Base-by-base conservation (phyloP, 495 filamentous ascomycete species). In the Pyrenopolyporus hunteri region DNA sequence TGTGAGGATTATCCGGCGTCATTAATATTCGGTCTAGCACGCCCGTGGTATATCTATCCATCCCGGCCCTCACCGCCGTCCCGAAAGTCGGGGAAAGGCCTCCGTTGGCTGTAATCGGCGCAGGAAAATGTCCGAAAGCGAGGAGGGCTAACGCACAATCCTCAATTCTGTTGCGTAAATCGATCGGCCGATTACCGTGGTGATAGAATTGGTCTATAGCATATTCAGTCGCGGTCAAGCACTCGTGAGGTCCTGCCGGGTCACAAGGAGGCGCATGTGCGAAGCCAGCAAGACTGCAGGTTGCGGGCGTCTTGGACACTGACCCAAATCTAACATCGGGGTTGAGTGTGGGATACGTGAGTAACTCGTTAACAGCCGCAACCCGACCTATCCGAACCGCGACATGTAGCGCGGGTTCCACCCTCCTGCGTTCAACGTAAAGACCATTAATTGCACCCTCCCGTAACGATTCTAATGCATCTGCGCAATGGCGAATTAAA, bases 371-470 rank as follows among this genome's bases (percentile, higher is more conserved):
- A 46, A 50, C 25, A 20, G 35, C n/a, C n/a, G n/a, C 14, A 14
- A n/a, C 4, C 14, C 55, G 45, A n/a, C 46, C 45, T 13, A 5
- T 8, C 26, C 28, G 20, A 5, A 50, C 36, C 2, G 45, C 45
- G n/a, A 13, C 13, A 22, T 50, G 45, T 19, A 50, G 46, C 13
- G 37, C 36, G 2, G 53, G 44, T 14, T 57, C 43, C n/a, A 9
- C 4, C 19, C 5, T 14, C 20, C 36, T 20, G 2, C 10, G 29
- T 3, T 16, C 29, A 0, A 4, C 6, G 13, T 35, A 36, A 0
- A n/a, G 0, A 16, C 1, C 17, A n/a, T 42, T 42, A 6, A 28
- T 16, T 3, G 32, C 14, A 13, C 11, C n/a, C 1, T 6, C 3
- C 1, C 19, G n/a, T 11, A 9, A 17, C 2, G 1, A 8, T 0